A percentile compares a stretch with the other conserved stretches of the same genome.
These are phyloP conservation scores for Casuarina cunninghamiana DNA, from an alignment of 306 rosid species.

Conservation along the genomic window DNA sequence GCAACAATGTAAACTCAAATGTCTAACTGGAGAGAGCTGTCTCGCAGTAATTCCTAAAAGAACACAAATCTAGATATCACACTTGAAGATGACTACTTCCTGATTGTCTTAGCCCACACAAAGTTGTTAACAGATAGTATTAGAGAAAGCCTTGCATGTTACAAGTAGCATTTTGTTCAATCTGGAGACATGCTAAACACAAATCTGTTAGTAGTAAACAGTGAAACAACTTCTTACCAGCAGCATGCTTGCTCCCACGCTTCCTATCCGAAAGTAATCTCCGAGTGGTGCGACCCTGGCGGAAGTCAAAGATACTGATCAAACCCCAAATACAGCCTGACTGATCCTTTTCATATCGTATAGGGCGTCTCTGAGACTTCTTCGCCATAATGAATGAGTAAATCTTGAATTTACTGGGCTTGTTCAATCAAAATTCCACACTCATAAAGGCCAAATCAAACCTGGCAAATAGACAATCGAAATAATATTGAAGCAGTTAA, in stretches of 20 bases:
- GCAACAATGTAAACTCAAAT: constrained; percentile 6
- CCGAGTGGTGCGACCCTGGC: constrained; percentile 70
- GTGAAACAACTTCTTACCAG: constrained; percentile 53
- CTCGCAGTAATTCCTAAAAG: constrained; percentile 8
- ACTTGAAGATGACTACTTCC: constrained; percentile 4
- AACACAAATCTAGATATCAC: neutral
- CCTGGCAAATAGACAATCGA: constrained; percentile 35
- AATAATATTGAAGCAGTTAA: constrained; percentile 25
- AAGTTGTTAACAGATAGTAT: constrained; percentile 4
- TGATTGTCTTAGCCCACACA: constrained; percentile 7
- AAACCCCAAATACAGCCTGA: constrained; percentile 99
- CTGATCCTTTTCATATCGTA: constrained; percentile 81
- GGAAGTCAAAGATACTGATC: constrained; percentile 88
- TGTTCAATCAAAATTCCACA: constrained; percentile 26
- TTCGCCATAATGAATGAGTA: constrained; percentile 57
- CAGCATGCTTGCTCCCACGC: constrained; percentile 53
- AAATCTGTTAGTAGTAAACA: constrained; percentile 5
- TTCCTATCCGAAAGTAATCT: constrained; percentile 80
- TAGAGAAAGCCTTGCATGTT: neutral
- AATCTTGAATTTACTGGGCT: constrained; percentile 25
- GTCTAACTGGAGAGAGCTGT: constrained; percentile 20
- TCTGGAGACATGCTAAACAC: constrained; percentile 2
- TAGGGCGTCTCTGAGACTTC: constrained; percentile 67
- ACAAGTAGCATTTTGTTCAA: neutral
- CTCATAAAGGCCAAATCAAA: constrained; percentile 28